Base-by-base conservation (phyloP, 306 rosid species). In the Acmispon strigosus region DNA sequence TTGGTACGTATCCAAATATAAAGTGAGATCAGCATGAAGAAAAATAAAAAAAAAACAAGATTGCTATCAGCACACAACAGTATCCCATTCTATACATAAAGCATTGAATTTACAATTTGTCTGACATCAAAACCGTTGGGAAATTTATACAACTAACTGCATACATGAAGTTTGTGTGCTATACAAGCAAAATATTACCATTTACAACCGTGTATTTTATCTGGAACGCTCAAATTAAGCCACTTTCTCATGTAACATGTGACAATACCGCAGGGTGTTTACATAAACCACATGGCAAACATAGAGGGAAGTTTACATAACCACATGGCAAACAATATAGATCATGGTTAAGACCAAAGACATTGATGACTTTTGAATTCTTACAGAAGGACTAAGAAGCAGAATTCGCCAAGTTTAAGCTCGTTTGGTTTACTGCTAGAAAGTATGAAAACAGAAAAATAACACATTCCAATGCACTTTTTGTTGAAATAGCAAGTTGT, bases 31-130 rank as follows among this genome's bases (percentile, higher is more conserved):
- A 50, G 68, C 60, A 74, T 36, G 74, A 19, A 1, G 34, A 27
- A 2, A 27, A 27, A 27, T 1, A 22, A 27, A 27, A 4, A 4
- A 27, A 32, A 32, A 32, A 32, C 8, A 32, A 32, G 37, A 5
- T 32, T 32, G 37, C 8, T 32, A 32, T 32, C 37, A 32, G 37
- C 37, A 32, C 37, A 32, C 37, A 32, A 32, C 37, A 62, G 63
- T 59, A 63, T 71, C 55, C 65, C 75, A 79, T 66, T 54, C 69
- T 75, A 70, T 75, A 83, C 79, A 79, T 49, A 67, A 7, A 29
- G 60, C 78, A 32, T 69, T 70, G 8, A n/a, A 79, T 74, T 83
- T 80, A 79, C 84, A 79, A 76, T 32, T 32, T 62, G 74, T 72
- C 65, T 32, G 37, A 32, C 37, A 32, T 32, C 37, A 32, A 32